A percentile compares a stretch with the other conserved stretches of the same genome.
These are phyloP conservation scores for Gossypium schwendimanii DNA, from an alignment of 441 rosid species.

Conservation along the genomic window DNA sequence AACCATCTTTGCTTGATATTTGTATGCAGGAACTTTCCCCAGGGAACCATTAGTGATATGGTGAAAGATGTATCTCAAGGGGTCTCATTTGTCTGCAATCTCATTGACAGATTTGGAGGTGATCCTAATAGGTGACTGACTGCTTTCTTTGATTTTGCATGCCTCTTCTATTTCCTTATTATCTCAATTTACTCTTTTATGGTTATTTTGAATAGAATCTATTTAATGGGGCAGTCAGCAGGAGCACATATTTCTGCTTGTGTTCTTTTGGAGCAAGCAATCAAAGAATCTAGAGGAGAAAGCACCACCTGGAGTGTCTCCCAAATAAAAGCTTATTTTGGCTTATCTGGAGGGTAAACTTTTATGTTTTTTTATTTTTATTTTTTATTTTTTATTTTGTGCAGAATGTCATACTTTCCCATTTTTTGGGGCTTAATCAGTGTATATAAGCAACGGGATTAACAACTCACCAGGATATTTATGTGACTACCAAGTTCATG, in stretches of 20 bases:
- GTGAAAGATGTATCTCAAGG: conserved; percentile 71
- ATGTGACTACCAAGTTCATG: no score
- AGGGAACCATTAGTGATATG: conserved; percentile 95
- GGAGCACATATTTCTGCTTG: conserved; percentile 95
- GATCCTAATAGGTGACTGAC: conserved; percentile 64
- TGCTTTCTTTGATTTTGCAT: background rate
- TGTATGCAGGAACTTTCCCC: conserved; percentile 82
- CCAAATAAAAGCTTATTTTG: conserved; percentile 79
- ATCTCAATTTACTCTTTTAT: conserved; percentile 12
- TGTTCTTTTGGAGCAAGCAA: conserved; percentile 78
- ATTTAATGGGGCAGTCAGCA: conserved; percentile 95
- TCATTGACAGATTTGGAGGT: conserved; percentile 75
- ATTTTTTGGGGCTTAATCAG: background rate
- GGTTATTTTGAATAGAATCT: conserved; percentile 47
- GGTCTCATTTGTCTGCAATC: conserved; percentile 70
- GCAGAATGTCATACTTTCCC: background rate
- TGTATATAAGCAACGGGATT: background rate
- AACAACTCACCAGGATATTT: no score
- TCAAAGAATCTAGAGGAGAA: conserved; percentile 60
- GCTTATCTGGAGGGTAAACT: conserved; percentile 88
- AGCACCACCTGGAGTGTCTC: conserved; percentile 68
- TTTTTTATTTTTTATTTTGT: background rate
- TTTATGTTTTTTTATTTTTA: background rate
- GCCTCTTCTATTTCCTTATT: background rate
- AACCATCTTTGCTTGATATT: conserved; percentile 12